Evolutionary conservation across 176 grass and related monocot genomes (phyloP), one percentile per base, ranked within the genome.

Genomic region (Coix lacrymajobi): DNA sequence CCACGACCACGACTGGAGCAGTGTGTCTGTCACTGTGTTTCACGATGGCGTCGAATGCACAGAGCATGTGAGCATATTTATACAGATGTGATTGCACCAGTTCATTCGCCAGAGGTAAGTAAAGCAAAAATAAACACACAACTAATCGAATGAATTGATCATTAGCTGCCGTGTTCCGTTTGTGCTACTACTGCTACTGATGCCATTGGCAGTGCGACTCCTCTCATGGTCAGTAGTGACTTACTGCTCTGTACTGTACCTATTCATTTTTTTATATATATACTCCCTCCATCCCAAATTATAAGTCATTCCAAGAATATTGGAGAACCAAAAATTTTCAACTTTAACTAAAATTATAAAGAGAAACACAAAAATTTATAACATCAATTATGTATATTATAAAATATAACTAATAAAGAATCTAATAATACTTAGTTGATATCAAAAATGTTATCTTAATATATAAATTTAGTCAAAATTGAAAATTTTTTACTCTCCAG

Each of bases 181-280:
- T 44, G 52, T 58, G 36, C 6, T 20, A 16, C 6, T 20, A 16
- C 15, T 43, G 3, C 16, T 30, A 30, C 25, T 24, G 57, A 76
- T 40, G 72, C 0, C n/a, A 31, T 43, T 76, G 20, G 32, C 86
- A 26, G 39, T 74, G 68, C 39, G 3, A 5, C 20, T 45, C 57
- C 56, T 86, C 69, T 87, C 64, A 22, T 75, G 78, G 14, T 57
- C 14, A 13, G 38, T 22, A 13, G 38, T 78, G 24, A 70, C 69
- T 66, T 67, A 15, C 71, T 58, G 69, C 80, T 79, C 29, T 33
- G 12, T 65, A n/a, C n/a, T n/a, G n/a, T 15, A 34, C 10, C 10
- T 2, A 28, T 26, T 60, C 43, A 66, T 11, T 8, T 11, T 25
- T n/a, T n/a, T n/a, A n/a, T n/a, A n/a, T n/a, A n/a, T n/a, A n/a